Percentiles rank a stretch among this genome's conserved stretches.
Conservation (phyloP, 805 yeast species). For the Ogataea paraovalis region DNA sequence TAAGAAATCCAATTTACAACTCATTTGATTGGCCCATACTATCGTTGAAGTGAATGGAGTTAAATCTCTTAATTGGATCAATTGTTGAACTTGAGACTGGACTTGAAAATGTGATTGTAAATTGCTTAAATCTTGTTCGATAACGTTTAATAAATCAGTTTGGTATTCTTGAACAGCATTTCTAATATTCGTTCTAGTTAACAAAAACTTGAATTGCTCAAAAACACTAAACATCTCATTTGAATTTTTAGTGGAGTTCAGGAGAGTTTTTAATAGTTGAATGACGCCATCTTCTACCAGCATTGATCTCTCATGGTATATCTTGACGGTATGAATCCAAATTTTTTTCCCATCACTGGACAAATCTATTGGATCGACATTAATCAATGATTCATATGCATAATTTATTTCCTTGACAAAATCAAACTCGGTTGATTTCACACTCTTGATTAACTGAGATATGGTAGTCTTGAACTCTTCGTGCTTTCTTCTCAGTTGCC, state of each 20-base stretch:
- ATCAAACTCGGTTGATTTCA: conserved; percentile 6
- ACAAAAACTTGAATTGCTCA: conserved; percentile 43
- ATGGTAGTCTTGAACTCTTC: conserved; percentile 36
- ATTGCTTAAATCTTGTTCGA: conserved; percentile 42
- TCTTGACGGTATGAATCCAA: conserved; percentile 41
- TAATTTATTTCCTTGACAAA: conserved; percentile 33
- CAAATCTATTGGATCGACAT: conserved; percentile 36
- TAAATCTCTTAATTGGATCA: conserved; percentile 40
- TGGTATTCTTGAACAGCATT: conserved; percentile 61
- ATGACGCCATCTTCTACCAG: conserved; percentile 45
- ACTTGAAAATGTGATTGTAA: conserved; percentile 36
- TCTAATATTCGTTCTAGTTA: conserved; percentile 51
- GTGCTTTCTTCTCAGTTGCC: conserved; percentile 49
- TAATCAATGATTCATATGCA: conserved; percentile 39
- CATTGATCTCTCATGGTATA: conserved; percentile 40
- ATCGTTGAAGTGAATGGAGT: conserved; percentile 45
- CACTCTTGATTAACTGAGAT: conserved; percentile 3
- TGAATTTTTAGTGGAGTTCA: conserved; percentile 38
- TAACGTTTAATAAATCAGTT: conserved; percentile 42
- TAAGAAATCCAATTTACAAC: conserved; percentile 39
- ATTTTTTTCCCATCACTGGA: conserved; percentile 32
- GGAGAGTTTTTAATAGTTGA: conserved; percentile 33
- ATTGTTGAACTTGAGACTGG: conserved; percentile 32
- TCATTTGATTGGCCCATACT: conserved; percentile 51
- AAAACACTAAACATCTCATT: conserved; percentile 51